Conservation (phyloP, 2,329 filamentous ascomycete genomes). For the Fusarium sp. region DNA sequence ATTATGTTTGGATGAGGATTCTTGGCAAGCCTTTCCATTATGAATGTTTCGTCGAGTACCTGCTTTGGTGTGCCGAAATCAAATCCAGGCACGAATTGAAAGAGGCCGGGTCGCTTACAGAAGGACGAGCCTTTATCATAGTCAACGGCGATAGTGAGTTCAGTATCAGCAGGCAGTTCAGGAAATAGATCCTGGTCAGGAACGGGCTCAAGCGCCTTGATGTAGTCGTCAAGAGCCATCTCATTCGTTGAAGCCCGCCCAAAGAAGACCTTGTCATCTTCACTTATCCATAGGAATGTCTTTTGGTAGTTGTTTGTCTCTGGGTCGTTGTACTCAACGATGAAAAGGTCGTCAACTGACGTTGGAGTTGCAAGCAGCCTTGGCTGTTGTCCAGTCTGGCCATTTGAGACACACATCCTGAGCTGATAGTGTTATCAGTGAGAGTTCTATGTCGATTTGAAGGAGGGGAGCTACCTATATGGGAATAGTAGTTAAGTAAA, state of each 20-base stretch:
- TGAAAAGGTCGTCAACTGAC: not conserved
- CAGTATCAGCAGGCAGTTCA: not conserved
- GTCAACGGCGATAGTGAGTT: not conserved
- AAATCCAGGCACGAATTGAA: not conserved
- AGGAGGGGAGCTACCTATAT: too few species aligned
- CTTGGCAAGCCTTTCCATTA: not conserved
- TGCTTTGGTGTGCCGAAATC: not conserved
- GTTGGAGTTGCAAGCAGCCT: not conserved
- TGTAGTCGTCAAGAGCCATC: not conserved
- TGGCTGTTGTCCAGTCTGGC: not conserved
- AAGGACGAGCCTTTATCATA: not conserved
- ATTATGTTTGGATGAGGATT: not conserved
- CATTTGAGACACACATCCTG: not conserved
- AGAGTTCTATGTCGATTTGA: not conserved
- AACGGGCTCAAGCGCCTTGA: not conserved
- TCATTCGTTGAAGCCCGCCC: not conserved
- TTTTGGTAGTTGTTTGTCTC: not conserved
- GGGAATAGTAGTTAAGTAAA: not conserved
- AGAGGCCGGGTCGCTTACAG: not conserved
- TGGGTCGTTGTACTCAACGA: not conserved
- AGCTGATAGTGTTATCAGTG: not conserved
- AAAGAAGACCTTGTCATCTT: not conserved
- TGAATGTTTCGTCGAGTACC: not conserved
- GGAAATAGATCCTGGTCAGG: not conserved
- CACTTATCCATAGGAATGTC: not conserved